Evolutionary conservation across 2,329 filamentous ascomycete species (phyloP).

Genomic region (Penicillium rolfsii): DNA sequence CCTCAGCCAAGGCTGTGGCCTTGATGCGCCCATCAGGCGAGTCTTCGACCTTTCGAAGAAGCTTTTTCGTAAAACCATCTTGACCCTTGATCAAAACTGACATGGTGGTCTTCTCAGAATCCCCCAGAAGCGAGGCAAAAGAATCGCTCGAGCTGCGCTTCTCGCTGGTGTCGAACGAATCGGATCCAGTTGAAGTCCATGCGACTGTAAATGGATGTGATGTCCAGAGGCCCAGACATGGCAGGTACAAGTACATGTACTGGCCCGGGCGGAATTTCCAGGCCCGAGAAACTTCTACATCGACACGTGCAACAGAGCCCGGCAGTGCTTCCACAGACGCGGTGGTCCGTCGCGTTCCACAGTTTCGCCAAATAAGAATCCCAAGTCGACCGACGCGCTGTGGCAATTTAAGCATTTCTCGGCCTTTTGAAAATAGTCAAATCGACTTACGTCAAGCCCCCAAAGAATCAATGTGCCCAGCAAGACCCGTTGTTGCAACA

Average conservation of each 20-base stretch:
- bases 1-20: constrained; percentile 38
- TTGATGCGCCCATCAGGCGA: constrained; percentile 32
- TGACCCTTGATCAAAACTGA: constrained; percentile 40
- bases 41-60: constrained; percentile 34
- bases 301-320: constrained; percentile 57
- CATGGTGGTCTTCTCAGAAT: constrained; percentile 33
- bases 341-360: constrained; percentile 50
- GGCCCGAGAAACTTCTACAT: constrained; percentile 35
- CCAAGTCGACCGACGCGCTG: constrained; percentile 50
- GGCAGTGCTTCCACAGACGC: constrained; percentile 60
- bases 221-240: constrained; percentile 47
- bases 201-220: constrained; percentile 50
- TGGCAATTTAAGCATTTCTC: constrained; percentile 25
- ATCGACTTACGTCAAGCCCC: constrained; percentile 37
- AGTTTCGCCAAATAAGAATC: constrained; percentile 57
- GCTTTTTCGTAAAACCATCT: constrained; percentile 39
- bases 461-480: constrained; percentile 39
- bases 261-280: constrained; percentile 49
- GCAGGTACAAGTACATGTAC: constrained; percentile 62
- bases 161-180: constrained; percentile 21
- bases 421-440: neutral
- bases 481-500: constrained; percentile 37
- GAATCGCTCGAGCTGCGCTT: constrained; percentile 39
- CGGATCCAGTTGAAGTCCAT: constrained; percentile 37
- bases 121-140: constrained; percentile 32